Conservation (phyloP, 345 rosid genomes). For the Raphanus sativus region DNA sequence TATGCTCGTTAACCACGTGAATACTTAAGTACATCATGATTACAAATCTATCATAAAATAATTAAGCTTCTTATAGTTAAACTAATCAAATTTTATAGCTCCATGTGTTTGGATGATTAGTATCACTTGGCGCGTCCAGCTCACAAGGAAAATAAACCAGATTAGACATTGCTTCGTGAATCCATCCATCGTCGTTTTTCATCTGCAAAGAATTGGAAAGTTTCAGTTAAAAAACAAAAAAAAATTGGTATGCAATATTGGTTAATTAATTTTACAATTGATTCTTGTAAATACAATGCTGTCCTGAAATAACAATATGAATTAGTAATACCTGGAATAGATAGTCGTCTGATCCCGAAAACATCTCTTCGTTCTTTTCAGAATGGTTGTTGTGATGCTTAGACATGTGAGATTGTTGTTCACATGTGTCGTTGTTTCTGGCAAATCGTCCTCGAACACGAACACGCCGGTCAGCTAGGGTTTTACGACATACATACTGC, state of each 20-base stretch:
- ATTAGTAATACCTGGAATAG: constrained; percentile 41
- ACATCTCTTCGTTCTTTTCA: constrained; percentile 44
- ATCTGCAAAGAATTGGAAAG: constrained; percentile 39
- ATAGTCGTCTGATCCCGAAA: constrained; percentile 39
- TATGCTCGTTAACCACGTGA: constrained; percentile 18
- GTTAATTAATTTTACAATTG: neutral
- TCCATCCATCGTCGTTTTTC: constrained; percentile 71
- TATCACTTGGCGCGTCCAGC: constrained; percentile 24
- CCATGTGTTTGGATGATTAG: constrained; percentile 33
- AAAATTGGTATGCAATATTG: neutral
- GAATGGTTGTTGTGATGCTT: constrained; percentile 40
- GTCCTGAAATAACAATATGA: neutral
- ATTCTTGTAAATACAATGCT: neutral
- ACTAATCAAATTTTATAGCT: constrained; percentile 16
- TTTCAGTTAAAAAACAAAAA: too few species aligned
- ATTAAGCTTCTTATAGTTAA: constrained; percentile 9
- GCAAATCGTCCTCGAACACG: constrained; percentile 93
- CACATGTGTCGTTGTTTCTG: constrained; percentile 59
- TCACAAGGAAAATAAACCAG: constrained; percentile 56
- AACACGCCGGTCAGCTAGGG: constrained; percentile 84
- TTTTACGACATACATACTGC: constrained; percentile 84
- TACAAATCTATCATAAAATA: constrained; percentile 6
- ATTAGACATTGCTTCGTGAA: constrained; percentile 75
- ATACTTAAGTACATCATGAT: constrained; percentile 29
- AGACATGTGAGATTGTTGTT: constrained; percentile 48